A percentile compares a stretch with the other conserved stretches of the same genome.
phyloP scores from a whole-genome alignment of 2,329 filamentous ascomycete genomes.

The Metarhizium humberi region DNA sequence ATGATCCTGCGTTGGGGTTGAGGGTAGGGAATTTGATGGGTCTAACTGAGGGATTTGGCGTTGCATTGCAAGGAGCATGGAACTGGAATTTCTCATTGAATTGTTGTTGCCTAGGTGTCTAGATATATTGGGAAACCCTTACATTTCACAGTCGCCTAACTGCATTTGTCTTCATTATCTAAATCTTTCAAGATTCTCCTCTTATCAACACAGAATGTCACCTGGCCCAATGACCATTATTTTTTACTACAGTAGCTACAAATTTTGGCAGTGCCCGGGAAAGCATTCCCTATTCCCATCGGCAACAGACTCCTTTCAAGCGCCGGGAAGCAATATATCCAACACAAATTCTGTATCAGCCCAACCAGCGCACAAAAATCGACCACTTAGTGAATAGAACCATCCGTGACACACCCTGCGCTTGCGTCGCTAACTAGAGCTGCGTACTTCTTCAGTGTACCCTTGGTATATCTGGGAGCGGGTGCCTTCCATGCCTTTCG shows the following conservation, averaged over 20 bases:
- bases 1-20: neutral
- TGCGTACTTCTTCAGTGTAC: constrained; percentile 65
- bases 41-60: neutral
- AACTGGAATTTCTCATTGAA: neutral
- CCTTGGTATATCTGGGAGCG: constrained; percentile 46
- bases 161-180: neutral
- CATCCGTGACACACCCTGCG: constrained; percentile 49
- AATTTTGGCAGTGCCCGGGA: neutral
- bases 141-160: neutral
- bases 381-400: constrained; percentile 13
- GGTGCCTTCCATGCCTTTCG: constrained; percentile 54
- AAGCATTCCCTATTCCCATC: neutral
- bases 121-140: neutral
- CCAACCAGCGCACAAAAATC: neutral
- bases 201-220: neutral
- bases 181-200: neutral
- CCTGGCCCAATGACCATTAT: neutral
- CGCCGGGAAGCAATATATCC: neutral
- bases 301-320: neutral
- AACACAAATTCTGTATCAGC: neutral
- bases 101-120: neutral
- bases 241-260: neutral
- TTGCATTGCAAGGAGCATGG: constrained; percentile 15
- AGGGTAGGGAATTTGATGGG: neutral
- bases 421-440: constrained; percentile 48